Evolutionary conservation across 2,329 filamentous ascomycete genomes (phyloP), one percentile per base, ranked within the genome.

Genomic region (Cyphellophora europaea): DNA sequence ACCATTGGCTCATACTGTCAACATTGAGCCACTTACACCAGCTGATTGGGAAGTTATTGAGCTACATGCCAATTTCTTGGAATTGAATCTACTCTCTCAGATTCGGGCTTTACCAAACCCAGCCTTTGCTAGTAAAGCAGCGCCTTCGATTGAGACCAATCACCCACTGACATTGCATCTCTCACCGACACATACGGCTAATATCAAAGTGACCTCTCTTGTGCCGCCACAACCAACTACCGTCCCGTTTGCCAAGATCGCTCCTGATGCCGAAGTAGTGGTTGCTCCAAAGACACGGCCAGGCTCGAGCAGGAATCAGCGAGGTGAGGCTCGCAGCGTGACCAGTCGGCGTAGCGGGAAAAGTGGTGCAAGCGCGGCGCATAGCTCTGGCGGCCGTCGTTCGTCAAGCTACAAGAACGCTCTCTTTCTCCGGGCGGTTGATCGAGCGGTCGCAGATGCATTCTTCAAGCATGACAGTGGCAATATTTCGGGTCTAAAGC

Each of bases 31-130:
- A 19, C 63, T 96, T 51, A 96, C 91, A 0, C 78, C 89, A 2
- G 86, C 93, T 39, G 91, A 98, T 56, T 98, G 91, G 91, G 91
- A 98, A 72, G 71, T 96, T 51, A 96, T 98, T 50, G 91, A 98
- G 59, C 68, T 98, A 2, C 91, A 98, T 64, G 91, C 91, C 4
- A 91, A 82, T 11, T 98, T 96, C 53, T 69, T 98, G 33, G 91
- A 98, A 55, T 70, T 95, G 45, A 96, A 98, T 57, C 77, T 98
- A 34, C 69, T 94, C 19, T 83, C 81, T 29, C 91, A 98, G 63
- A 88, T 98, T 49, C 81, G 91, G 50, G 89, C 89, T 12, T 68
- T 98, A 14, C 89, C 89, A 15, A 96, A 95, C 57, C 89, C 89
- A 12, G 66, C 71, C 15, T 83, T 77, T 54, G 67, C 62, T 28